Evolutionary conservation across 164 flowering plant genomes (phyloP).

Genomic region (Umbellularia californica): DNA sequence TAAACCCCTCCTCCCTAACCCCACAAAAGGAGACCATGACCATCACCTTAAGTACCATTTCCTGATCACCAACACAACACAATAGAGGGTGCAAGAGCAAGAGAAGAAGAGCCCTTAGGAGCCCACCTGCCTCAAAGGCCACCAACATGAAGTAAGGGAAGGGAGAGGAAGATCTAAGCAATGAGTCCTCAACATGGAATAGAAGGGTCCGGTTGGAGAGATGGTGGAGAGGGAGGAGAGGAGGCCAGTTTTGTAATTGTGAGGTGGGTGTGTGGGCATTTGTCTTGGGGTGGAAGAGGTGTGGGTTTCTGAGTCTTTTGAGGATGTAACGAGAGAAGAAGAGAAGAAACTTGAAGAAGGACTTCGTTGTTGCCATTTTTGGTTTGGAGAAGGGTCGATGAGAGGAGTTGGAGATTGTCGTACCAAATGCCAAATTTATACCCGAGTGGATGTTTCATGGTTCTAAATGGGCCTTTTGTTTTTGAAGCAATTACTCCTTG

Average conservation of each 20-base stretch:
- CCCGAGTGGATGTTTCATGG: background rate
- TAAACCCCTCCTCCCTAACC: slow-evolving; percentile 34
- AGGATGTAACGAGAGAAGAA: slow-evolving; percentile 20
- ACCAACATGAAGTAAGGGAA: slow-evolving; percentile 70
- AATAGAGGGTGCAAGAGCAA: slow-evolving; percentile 44
- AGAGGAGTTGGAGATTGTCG: background rate
- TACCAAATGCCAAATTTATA: background rate
- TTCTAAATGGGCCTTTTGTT: no score
- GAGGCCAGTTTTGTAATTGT: slow-evolving; percentile 19
- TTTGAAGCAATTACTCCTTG: no score
- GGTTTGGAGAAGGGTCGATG: background rate
- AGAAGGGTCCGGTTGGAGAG: slow-evolving; percentile 30
- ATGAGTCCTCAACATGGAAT: slow-evolving; percentile 50
- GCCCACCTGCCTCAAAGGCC: slow-evolving; percentile 53
- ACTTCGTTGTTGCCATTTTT: slow-evolving; percentile 7
- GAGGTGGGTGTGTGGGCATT: background rate
- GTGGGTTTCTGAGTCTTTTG: slow-evolving; percentile 18
- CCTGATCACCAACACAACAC: slow-evolving; percentile 22
- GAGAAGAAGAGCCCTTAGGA: slow-evolving; percentile 43
- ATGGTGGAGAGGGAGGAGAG: slow-evolving; percentile 6
- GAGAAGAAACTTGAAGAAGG: slow-evolving; percentile 13
- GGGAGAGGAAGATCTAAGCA: slow-evolving; percentile 46
- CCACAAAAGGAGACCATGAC: slow-evolving; percentile 55
- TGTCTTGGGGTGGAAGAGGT: background rate
- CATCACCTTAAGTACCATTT: slow-evolving; percentile 38